Base-by-base conservation (phyloP, 2,329 filamentous ascomycete genomes). In the Fusarium zealandicum region DNA sequence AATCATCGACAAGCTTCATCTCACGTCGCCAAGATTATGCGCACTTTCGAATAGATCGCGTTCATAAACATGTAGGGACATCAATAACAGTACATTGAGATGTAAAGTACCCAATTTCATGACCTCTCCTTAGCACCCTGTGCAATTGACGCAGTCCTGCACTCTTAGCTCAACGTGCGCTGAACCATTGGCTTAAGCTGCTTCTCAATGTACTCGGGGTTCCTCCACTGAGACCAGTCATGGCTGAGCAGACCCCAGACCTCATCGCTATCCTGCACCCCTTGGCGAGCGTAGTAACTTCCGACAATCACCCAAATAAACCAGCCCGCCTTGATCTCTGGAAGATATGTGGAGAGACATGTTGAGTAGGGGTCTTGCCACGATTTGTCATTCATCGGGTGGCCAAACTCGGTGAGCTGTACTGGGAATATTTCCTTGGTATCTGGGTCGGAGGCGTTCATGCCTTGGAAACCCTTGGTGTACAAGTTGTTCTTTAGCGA, bases 301-400 rank as follows among this genome's bases (percentile, higher is more conserved):
- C 82, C 82, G 0, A 76, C 75, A 13, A 88, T 49, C 25, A 83
- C 84, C 80, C 83, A 86, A 66, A 82, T 75, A 66, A 82, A 78
- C 83, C 83, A 83, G 12, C 83, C 78, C 0, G 78, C 76, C 69
- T 81, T 73, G 52, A 78, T 68, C 35, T 73, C 69, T 0, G 78
- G 76, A 37, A 87, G 66, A 60, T 78, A 84, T 12, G 70, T 69
- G 1, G 76, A 74, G 56, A 85, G 66, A 52, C 83, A 85, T 17
- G 72, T 76, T 2, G 80, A 73, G 63, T 87, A 87, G 0, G 78
- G 76, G 61, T 48, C 1, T 30, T 56, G 38, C 72, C 64, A 68
- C 78, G 83, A 1, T 76, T 78, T 1, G 1, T 73, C 73, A 30
- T 80, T 76, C 74, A 82, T 79, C 12, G 69, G 64, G 67, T 85